A percentile compares a stretch with the other conserved stretches of the same genome.
These are phyloP conservation scores for Tolypocladium sp. DNA, from an alignment of 2,329 filamentous ascomycete genomes.

Conservation along the genomic window DNA sequence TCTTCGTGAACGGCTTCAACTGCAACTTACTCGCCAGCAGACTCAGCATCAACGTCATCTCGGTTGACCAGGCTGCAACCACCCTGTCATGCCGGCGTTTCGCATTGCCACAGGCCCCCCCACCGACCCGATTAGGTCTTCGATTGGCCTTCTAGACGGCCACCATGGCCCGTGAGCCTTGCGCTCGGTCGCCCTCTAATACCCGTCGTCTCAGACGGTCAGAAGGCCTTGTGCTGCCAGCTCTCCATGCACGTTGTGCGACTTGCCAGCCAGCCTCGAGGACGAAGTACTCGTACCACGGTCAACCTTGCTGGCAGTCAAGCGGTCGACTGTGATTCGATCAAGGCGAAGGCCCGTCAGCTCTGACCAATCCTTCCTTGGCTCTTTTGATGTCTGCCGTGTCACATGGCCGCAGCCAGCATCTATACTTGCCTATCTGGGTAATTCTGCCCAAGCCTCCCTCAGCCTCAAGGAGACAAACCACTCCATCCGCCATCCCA, in stretches of 20 bases:
- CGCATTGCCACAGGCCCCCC: neutral
- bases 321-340: neutral
- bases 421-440: neutral
- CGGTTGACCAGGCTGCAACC: neutral
- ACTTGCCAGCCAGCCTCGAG: neutral
- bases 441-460: neutral
- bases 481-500: neutral
- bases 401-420: neutral
- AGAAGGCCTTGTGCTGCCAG: neutral
- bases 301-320: neutral
- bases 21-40: neutral
- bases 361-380: neutral
- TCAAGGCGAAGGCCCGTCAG: neutral
- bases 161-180: neutral
- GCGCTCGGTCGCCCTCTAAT: too few relatives aligned
- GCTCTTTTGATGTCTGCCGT: neutral
- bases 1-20: neutral
- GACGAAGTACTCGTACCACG: neutral
- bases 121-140: neutral
- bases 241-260: neutral
- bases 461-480: neutral
- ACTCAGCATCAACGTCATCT: neutral
- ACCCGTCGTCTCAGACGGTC: too few relatives aligned
- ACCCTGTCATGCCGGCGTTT: neutral
- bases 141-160: constrained; percentile 1